These are phyloP conservation scores for Mikania micrantha DNA, from an alignment of 129 eudicot genomes.

Conservation along the genomic window DNA sequence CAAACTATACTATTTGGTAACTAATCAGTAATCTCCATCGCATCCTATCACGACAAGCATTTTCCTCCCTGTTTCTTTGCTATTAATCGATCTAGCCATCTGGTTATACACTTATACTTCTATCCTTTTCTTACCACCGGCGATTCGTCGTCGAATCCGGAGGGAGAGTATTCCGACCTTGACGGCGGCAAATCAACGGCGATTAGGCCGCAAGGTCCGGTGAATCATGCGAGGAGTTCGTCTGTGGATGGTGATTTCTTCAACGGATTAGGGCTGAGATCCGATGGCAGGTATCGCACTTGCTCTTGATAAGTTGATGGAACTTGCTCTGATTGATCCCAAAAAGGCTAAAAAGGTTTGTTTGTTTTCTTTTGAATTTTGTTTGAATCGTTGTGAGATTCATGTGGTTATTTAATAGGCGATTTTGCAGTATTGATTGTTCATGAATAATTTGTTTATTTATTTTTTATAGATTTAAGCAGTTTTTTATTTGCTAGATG, in stretches of 20 bases:
- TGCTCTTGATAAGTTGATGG: conserved; percentile 69
- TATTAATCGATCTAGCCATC: too few species aligned
- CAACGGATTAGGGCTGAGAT: conserved; percentile 51
- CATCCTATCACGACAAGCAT: too few species aligned
- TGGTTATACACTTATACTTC: too few species aligned
- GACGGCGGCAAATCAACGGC: conserved; percentile 28
- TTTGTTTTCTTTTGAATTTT: not conserved
- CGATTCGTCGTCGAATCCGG: conserved; percentile 39
- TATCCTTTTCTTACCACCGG: too few species aligned
- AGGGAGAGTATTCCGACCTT: conserved; percentile 37
- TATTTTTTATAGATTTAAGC: not conserved
- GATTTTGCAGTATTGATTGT: not conserved
- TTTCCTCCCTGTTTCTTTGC: too few species aligned
- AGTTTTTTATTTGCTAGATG: too few species aligned
- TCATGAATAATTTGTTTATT: too few species aligned
- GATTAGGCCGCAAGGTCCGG: conserved; percentile 15
- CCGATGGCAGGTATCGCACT: conserved; percentile 38
- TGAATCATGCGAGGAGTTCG: conserved; percentile 51
- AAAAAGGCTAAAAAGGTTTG: conserved; percentile 79
- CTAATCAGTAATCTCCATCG: too few species aligned
- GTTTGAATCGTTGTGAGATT: not conserved
- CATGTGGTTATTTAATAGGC: not conserved
- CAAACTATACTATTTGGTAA: too few species aligned
- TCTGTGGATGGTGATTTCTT: conserved; percentile 89
- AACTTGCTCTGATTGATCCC: conserved; percentile 80